phyloP scores from a whole-genome alignment of 345 rosid species.

The Salix arbutifolia region DNA sequence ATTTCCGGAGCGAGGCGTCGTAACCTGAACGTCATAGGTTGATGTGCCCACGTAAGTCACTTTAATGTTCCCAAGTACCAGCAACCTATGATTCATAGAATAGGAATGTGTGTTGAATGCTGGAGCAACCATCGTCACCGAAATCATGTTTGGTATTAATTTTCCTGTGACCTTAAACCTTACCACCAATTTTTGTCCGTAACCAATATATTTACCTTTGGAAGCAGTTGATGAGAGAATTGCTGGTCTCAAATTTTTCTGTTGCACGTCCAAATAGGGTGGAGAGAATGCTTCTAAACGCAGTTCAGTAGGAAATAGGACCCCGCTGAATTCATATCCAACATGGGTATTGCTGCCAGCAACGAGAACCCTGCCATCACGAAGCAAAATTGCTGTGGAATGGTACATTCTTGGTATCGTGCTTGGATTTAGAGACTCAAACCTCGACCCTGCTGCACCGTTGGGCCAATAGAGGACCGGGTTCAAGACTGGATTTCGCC shows the following conservation, averaged over 20 bases:
- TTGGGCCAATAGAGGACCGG: slow-evolving; percentile 64
- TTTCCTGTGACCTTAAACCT: slow-evolving; percentile 27
- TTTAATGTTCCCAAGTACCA: slow-evolving; percentile 44
- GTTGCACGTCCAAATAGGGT: slow-evolving; percentile 37
- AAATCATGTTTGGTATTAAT: slow-evolving; percentile 17
- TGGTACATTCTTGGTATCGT: slow-evolving; percentile 81
- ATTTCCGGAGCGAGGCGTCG: slow-evolving; percentile 37
- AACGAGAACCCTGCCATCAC: slow-evolving; percentile 74
- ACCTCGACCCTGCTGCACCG: slow-evolving; percentile 30
- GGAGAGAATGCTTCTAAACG: slow-evolving; percentile 76
- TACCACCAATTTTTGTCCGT: slow-evolving; percentile 26
- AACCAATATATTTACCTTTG: slow-evolving; percentile 9
- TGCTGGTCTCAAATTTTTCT: slow-evolving; percentile 39
- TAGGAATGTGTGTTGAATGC: slow-evolving; percentile 74
- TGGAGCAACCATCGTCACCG: slow-evolving; percentile 64
- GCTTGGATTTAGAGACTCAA: slow-evolving; percentile 45
- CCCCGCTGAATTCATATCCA: slow-evolving; percentile 51
- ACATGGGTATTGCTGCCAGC: slow-evolving; percentile 81
- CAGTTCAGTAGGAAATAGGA: slow-evolving; percentile 63
- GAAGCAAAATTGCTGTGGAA: slow-evolving; percentile 61
- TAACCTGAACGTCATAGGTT: slow-evolving; percentile 39
- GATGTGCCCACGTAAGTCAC: slow-evolving; percentile 23
- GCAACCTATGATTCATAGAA: slow-evolving; percentile 72
- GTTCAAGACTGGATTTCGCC: slow-evolving; percentile 51
- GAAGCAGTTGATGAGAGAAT: slow-evolving; percentile 31